Evolutionary conservation across 352 stramenopile species (phyloP).

Genomic region (Globisporangium cederbergense): DNA sequence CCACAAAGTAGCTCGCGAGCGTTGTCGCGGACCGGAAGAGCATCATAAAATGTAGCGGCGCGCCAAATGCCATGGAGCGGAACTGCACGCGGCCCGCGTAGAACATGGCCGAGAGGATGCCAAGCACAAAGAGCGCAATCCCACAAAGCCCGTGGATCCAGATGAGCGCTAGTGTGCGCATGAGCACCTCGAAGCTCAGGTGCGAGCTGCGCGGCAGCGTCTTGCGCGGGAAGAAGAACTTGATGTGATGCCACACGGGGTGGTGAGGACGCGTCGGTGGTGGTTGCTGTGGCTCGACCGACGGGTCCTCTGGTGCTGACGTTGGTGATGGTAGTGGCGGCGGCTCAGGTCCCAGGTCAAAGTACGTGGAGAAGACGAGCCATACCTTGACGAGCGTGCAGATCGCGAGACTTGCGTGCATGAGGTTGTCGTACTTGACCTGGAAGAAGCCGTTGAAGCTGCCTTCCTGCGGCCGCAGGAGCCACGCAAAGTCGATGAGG

Average conservation of each 20-base stretch:
- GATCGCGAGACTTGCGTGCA: slow-evolving; percentile 41
- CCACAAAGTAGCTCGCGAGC: slow-evolving; percentile 47
- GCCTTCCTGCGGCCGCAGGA: slow-evolving; percentile 58
- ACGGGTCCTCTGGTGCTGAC: background rate
- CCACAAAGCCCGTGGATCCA: slow-evolving; percentile 71
- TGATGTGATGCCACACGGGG: slow-evolving; percentile 47
- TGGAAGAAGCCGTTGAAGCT: slow-evolving; percentile 66
- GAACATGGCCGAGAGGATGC: slow-evolving; percentile 36
- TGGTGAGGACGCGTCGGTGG: slow-evolving; percentile 17
- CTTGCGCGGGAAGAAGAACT: slow-evolving; percentile 70
- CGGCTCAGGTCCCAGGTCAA: slow-evolving; percentile 31
- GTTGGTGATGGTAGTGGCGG: background rate
- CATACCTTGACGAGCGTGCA: slow-evolving; percentile 60
- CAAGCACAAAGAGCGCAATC: slow-evolving; percentile 45
- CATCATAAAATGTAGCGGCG: slow-evolving; percentile 62
- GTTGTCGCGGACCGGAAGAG: slow-evolving; percentile 55
- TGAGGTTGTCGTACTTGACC: slow-evolving; percentile 37
- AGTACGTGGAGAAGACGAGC: slow-evolving; percentile 69
- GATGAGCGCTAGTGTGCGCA: slow-evolving; percentile 58
- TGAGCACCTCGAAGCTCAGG: slow-evolving; percentile 69
- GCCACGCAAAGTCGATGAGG: slow-evolving; percentile 55
- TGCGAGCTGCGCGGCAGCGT: slow-evolving; percentile 51
- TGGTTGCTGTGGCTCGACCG: background rate
- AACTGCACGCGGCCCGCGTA: slow-evolving; percentile 54
- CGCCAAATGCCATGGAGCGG: slow-evolving; percentile 35